Evolutionary conservation across 495 filamentous ascomycete species (phyloP).

Genomic region (Trichoderma reesei): DNA sequence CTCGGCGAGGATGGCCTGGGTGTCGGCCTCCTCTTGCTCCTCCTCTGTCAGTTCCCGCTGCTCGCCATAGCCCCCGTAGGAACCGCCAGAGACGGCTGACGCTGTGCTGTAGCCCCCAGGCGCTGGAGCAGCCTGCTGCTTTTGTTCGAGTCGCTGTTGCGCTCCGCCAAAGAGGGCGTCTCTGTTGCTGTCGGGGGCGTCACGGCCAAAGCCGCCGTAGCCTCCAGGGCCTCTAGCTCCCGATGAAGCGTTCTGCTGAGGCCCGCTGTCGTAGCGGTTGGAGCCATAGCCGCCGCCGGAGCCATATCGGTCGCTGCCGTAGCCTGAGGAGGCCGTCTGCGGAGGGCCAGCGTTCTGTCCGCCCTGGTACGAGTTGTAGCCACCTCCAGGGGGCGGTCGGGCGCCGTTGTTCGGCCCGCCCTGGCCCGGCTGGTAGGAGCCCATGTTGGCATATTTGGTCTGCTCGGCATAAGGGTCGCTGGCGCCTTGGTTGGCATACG

Average conservation of each 20-base stretch:
- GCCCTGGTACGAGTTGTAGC: slow-evolving; percentile 21
- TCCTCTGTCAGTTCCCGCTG: slow-evolving; percentile 64
- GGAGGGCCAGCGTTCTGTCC: slow-evolving; percentile 16
- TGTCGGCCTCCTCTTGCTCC: slow-evolving; percentile 13
- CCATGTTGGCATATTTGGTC: slow-evolving; percentile 33
- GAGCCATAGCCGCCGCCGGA: slow-evolving; percentile 54
- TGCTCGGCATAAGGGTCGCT: slow-evolving; percentile 56
- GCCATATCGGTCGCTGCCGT: slow-evolving; percentile 52
- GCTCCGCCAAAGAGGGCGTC: slow-evolving; percentile 56
- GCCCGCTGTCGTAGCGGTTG: slow-evolving; percentile 45
- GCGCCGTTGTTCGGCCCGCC: slow-evolving; percentile 35
- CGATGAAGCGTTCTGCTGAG: slow-evolving; percentile 15
- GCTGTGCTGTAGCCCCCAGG: slow-evolving; percentile 11
- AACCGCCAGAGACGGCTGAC: slow-evolving; percentile 29
- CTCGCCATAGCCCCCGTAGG: slow-evolving; percentile 50
- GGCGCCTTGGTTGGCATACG: slow-evolving; percentile 55
- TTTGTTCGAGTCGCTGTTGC: slow-evolving; percentile 41
- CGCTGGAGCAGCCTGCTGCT: slow-evolving; percentile 20
- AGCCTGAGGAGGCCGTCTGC: slow-evolving; percentile 21
- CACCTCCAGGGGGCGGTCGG: slow-evolving; percentile 18
- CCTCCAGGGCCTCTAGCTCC: slow-evolving; percentile 45
- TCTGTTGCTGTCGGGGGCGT: slow-evolving; percentile 41
- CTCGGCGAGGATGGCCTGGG: slow-evolving; percentile 57
- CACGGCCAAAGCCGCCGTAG: slow-evolving; percentile 59
- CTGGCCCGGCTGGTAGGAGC: slow-evolving; percentile 26